These are phyloP conservation scores for Rugonectria rugulosa DNA, from an alignment of 2,329 filamentous ascomycete species.

Conservation along the genomic window DNA sequence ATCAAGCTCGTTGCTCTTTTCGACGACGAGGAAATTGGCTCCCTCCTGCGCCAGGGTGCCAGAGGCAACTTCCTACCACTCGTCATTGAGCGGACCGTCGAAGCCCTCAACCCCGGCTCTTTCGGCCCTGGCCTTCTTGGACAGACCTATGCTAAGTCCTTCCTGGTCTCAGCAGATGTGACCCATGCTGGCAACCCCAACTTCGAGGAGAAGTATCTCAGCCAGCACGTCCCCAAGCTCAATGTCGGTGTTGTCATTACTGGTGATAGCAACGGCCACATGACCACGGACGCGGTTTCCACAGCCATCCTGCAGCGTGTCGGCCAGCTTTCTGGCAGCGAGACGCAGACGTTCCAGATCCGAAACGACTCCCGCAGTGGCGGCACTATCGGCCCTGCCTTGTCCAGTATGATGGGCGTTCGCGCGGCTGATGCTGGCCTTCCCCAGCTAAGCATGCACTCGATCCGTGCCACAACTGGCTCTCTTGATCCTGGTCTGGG, in stretches of 20 bases:
- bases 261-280: slow-evolving; percentile 89
- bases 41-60: slow-evolving; percentile 87
- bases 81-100: slow-evolving; percentile 81
- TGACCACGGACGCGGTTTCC: slow-evolving; percentile 92
- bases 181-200: slow-evolving; percentile 95
- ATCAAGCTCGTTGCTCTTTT: slow-evolving; percentile 95
- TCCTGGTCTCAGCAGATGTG: slow-evolving; percentile 92
- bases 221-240: slow-evolving; percentile 84
- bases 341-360: slow-evolving; percentile 91
- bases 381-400: slow-evolving; percentile 93
- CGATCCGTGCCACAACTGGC: slow-evolving; percentile 87
- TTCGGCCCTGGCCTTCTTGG: slow-evolving; percentile 71
- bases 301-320: slow-evolving; percentile 81
- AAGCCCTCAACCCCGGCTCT: slow-evolving; percentile 64
- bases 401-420: slow-evolving; percentile 82
- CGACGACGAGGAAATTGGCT: slow-evolving; percentile 97
- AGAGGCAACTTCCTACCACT: slow-evolving; percentile 86
- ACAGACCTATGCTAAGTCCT: slow-evolving; percentile 89
- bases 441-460: slow-evolving; percentile 94
- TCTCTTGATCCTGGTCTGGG: slow-evolving; percentile 86
- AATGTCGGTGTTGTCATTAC: slow-evolving; percentile 87
- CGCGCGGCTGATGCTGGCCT: slow-evolving; percentile 87
- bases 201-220: slow-evolving; percentile 83
- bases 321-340: slow-evolving; percentile 75
- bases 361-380: slow-evolving; percentile 89